A percentile compares a stretch with the other conserved stretches of the same genome.
Evolutionary conservation across 208 protist species (phyloP).

Genomic region (Crithidia thermophila): DNA sequence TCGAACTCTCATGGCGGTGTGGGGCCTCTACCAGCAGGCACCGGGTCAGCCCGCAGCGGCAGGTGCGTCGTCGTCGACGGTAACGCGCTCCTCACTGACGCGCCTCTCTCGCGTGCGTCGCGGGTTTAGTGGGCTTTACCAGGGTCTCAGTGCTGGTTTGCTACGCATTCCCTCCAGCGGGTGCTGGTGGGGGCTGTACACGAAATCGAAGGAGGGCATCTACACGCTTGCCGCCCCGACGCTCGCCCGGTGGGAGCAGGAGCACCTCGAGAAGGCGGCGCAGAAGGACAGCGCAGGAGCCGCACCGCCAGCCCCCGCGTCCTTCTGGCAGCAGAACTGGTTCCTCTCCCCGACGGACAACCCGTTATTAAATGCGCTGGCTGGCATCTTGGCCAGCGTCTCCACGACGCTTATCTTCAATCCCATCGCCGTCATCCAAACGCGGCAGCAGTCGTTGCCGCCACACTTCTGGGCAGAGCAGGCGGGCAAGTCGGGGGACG

Average conservation of each 20-base stretch:
- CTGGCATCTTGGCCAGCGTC: constrained; percentile 66
- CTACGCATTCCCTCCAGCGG: constrained; percentile 75
- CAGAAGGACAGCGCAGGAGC: background rate
- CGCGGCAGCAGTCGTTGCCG: constrained; percentile 72
- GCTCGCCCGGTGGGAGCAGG: constrained; percentile 54
- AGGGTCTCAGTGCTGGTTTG: constrained; percentile 68
- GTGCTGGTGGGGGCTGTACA: constrained; percentile 87
- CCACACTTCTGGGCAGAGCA: constrained; percentile 26
- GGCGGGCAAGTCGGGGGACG: background rate
- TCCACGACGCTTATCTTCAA: constrained; percentile 79
- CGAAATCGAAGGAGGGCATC: constrained; percentile 65
- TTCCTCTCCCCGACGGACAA: constrained; percentile 85
- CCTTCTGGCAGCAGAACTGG: constrained; percentile 66
- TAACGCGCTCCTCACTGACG: background rate
- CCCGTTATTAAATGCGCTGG: constrained; percentile 68
- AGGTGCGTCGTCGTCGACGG: background rate
- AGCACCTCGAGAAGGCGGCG: constrained; percentile 9
- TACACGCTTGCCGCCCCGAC: constrained; percentile 63
- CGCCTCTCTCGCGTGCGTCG: constrained; percentile 14
- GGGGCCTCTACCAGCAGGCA: constrained; percentile 43
- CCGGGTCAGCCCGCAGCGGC: background rate
- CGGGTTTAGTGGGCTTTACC: constrained; percentile 65
- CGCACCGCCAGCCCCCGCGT: background rate
- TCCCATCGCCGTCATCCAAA: constrained; percentile 82
- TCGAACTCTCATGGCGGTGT: constrained; percentile 51